Conservation (phyloP, 2,329 filamentous ascomycete species). For the Cladosporium velox region DNA sequence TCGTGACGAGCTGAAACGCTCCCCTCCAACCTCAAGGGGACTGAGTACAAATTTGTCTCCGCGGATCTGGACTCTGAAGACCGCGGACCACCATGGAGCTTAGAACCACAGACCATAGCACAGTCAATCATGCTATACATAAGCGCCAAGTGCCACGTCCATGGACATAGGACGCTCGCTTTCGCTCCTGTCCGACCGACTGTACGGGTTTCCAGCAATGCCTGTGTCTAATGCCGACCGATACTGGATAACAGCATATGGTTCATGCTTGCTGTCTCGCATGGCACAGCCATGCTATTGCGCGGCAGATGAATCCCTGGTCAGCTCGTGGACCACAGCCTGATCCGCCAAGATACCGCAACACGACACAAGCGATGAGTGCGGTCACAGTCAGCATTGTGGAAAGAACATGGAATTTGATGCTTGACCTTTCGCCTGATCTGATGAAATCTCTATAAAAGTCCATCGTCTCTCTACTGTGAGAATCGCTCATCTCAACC, state of each 20-base stretch:
- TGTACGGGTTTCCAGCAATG: neutral
- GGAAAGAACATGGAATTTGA: neutral
- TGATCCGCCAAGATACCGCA: neutral
- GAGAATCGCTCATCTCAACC: neutral
- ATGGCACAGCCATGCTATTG: neutral
- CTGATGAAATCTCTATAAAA: neutral
- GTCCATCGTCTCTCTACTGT: neutral
- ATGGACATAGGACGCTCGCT: neutral
- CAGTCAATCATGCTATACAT: neutral
- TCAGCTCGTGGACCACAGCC: neutral
- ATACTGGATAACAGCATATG: neutral
- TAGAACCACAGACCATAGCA: neutral
- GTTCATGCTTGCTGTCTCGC: neutral
- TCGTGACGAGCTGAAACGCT: neutral
- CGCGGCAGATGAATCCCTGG: neutral
- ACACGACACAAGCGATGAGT: neutral
- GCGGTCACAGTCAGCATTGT: neutral
- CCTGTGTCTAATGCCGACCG: neutral
- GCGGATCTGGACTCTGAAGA: neutral
- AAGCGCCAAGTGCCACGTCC: neutral
- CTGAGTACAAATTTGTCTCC: neutral
- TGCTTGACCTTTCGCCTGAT: neutral
- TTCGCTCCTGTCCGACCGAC: neutral
- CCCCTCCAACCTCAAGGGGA: neutral
- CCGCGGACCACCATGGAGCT: neutral